These are phyloP conservation scores for Euclidium syriacum DNA, from an alignment of 345 rosid species.

Conservation along the genomic window DNA sequence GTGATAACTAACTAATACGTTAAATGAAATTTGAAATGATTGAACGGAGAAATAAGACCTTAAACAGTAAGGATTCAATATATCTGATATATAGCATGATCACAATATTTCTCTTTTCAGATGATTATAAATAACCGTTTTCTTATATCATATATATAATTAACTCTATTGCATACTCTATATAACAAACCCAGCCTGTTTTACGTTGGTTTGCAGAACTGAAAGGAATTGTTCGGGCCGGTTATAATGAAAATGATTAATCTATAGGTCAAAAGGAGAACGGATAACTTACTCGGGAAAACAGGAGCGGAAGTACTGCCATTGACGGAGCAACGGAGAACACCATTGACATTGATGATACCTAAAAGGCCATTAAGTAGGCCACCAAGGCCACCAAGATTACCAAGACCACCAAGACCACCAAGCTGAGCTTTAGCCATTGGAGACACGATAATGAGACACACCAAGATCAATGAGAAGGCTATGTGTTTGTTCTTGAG, in stretches of 20 bases:
- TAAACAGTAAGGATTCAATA: too few relatives aligned
- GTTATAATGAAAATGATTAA: neutral
- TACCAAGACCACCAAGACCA: constrained; percentile 28
- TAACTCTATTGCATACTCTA: neutral
- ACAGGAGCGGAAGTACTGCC: constrained; percentile 27
- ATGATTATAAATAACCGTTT: neutral
- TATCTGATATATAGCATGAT: too few relatives aligned
- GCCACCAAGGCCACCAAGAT: constrained; percentile 45
- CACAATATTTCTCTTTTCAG: too few relatives aligned
- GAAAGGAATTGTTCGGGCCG: neutral
- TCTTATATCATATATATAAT: neutral
- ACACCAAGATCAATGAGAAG: constrained; percentile 18
- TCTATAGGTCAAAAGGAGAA: neutral
- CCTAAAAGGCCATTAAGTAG: constrained; percentile 34
- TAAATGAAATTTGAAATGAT: too few relatives aligned
- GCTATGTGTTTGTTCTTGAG: constrained; percentile 17
- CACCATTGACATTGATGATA: constrained; percentile 42
- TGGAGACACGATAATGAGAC: constrained; percentile 29
- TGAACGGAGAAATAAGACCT: too few relatives aligned
- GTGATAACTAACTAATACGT: too few relatives aligned
- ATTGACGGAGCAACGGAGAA: constrained; percentile 42
- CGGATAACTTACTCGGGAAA: constrained; percentile 35
- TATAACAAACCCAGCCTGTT: neutral
- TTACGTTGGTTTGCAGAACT: neutral
- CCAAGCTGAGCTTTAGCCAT: constrained; percentile 46